These are phyloP conservation scores for Capsaspora owczarzaki DNA, from an alignment of 78 protist species.

Conservation along the genomic window DNA sequence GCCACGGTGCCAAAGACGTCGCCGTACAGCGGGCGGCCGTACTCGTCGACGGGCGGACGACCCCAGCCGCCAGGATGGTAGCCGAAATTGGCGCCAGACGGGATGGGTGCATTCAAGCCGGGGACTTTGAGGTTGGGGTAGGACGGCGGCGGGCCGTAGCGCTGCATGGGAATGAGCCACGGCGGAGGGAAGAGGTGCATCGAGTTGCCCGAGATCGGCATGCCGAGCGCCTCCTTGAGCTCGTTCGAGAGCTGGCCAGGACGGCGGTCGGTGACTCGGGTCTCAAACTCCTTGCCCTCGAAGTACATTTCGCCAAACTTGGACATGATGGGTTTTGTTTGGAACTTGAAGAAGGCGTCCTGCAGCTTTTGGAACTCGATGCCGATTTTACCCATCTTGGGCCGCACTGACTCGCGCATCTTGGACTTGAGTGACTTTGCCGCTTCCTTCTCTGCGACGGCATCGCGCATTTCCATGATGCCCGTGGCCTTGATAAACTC, in stretches of 20 bases:
- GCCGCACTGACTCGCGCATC: constrained; percentile 60
- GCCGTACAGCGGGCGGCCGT: constrained; percentile 80
- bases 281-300: constrained; percentile 83
- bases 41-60: constrained; percentile 81
- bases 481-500: constrained; percentile 95
- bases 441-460: constrained; percentile 49
- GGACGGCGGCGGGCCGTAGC: constrained; percentile 91
- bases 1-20: constrained; percentile 47
- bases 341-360: constrained; percentile 92
- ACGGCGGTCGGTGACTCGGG: constrained; percentile 34
- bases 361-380: constrained; percentile 88
- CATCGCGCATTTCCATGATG: constrained; percentile 76
- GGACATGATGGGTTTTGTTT: constrained; percentile 53
- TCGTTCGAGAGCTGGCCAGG: constrained; percentile 74
- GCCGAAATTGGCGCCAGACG: constrained; percentile 73
- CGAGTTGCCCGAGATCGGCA: constrained; percentile 22
- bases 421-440: constrained; percentile 51
- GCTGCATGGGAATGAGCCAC: constrained; percentile 96
- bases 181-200: constrained; percentile 82
- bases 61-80: constrained; percentile 89
- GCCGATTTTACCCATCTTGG: constrained; percentile 79
- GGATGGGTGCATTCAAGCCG: constrained; percentile 96
- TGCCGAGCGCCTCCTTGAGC: constrained; percentile 76
- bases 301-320: constrained; percentile 71
- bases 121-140: constrained; percentile 91